Evolutionary conservation across 805 yeast genomes (phyloP), one percentile per base, ranked within the genome.

Genomic region (Groenewaldozyma salmanticensis): DNA sequence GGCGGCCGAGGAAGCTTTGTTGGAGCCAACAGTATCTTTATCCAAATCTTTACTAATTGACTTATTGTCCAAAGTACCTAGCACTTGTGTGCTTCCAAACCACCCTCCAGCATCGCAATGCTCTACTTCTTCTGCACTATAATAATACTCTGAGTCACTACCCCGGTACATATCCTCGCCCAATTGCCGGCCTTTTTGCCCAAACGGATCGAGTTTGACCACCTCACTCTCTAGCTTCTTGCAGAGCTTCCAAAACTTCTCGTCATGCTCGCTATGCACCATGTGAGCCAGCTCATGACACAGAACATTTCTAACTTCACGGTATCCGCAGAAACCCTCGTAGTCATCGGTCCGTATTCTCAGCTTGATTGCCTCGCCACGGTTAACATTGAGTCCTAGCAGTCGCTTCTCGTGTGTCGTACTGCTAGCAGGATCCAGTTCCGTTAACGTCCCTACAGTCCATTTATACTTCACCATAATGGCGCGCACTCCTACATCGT

Each of bases 281-380:
- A 64, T 64, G 41, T 64, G 68, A 11, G 68, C 55, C 18, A 64
- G 52, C 40, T 64, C 68, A 40, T 64, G 68, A 42, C 66, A 60
- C 21, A 64, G 50, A 6, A 60, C 63, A 37, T 51, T 54, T 31
- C 58, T 42, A 18, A 64, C 50, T 33, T 57, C 58, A 35, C 48
- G 52, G 43, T 63, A 64, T 40, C 51, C 45, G 33, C 65, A 47
- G 43, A 53, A 64, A 5, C 68, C 68, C 21, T 55, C 55, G 42
- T 62, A 62, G 40, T 48, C 53, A 43, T 64, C 68, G 9, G 66
- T 64, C 18, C 68, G 49, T 15, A 64, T 48, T 5, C 68, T 56
- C 24, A 64, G 52, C 40, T 57, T 55, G 22, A 64, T 64, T 29
- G 48, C 53, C 44, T 59, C 52, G 11, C 68, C 68, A 21, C 39